These are phyloP conservation scores for Alternaria incomplexa DNA, from an alignment of 2,329 filamentous ascomycete species.

Conservation along the genomic window DNA sequence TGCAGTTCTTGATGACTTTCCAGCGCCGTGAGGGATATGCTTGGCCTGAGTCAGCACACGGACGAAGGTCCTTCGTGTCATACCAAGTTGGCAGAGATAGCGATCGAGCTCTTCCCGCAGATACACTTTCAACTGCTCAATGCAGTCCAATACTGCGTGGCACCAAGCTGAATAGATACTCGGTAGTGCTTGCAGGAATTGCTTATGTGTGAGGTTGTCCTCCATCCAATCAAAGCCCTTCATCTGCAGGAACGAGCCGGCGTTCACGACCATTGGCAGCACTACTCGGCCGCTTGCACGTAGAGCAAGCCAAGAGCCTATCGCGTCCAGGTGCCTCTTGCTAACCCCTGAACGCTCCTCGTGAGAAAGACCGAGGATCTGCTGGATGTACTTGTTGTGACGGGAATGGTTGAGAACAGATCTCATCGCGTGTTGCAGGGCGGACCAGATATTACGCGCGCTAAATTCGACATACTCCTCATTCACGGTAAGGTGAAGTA, in stretches of 20 bases:
- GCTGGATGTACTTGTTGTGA: background rate
- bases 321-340: background rate
- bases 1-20: background rate
- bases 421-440: constrained; percentile 15
- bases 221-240: constrained; percentile 22
- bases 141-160: constrained; percentile 6
- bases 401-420: constrained; percentile 11
- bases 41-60: background rate
- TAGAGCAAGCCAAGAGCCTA: constrained; percentile 14
- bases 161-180: constrained; percentile 23
- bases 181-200: constrained; percentile 13
- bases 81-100: background rate
- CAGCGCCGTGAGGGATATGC: background rate
- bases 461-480: constrained; percentile 18
- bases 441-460: constrained; percentile 14
- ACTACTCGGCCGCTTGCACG: constrained; percentile 8
- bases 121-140: constrained; percentile 2
- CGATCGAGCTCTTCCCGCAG: background rate
- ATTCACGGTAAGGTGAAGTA: constrained; percentile 1
- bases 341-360: background rate
- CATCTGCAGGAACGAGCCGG: constrained; percentile 20
- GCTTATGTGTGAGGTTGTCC: constrained; percentile 10
- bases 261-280: constrained; percentile 16
- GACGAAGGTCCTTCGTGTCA: background rate
- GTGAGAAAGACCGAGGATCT: background rate